These are phyloP conservation scores for Mycena pura DNA, from an alignment of 768 basidiomycete species.

Conservation along the genomic window DNA sequence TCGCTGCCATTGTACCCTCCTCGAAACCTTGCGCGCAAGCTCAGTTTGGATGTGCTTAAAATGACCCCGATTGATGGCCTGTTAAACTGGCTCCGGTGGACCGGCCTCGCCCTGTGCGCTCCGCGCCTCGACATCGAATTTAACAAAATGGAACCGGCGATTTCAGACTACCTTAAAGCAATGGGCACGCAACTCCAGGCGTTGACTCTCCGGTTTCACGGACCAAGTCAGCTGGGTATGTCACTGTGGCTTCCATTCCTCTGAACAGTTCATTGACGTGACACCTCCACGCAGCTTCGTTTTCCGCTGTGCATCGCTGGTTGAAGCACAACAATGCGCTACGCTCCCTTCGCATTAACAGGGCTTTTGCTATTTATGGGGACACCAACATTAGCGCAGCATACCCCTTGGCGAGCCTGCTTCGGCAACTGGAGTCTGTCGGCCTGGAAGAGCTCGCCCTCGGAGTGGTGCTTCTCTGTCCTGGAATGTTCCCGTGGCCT, in stretches of 20 bases:
- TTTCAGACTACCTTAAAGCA: neutral
- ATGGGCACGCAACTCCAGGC: neutral
- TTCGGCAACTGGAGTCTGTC: neutral
- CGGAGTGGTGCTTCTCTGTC: neutral
- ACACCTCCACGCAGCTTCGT: neutral
- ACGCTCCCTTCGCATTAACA: neutral
- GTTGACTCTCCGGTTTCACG: neutral
- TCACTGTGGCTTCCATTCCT: neutral
- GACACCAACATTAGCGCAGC: neutral
- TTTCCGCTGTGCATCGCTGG: neutral
- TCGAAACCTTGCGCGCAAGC: too few relatives aligned
- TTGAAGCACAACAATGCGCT: neutral
- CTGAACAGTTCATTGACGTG: neutral
- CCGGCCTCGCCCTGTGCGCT: neutral
- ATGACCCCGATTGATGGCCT: neutral
- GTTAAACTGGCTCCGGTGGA: conserved; percentile 6
- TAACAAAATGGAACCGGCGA: neutral
- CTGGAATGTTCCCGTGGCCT: neutral
- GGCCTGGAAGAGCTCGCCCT: conserved; percentile 4
- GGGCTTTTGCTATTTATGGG: neutral
- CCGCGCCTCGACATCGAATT: neutral
- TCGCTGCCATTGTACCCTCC: too few relatives aligned
- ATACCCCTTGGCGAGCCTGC: neutral
- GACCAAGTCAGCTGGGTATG: neutral
- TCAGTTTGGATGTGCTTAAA: neutral